Percentiles rank a stretch among this genome's conserved stretches.
phyloP scores from a whole-genome alignment of 164 flowering plant genomes.

The Chloranthus sessilifolius region DNA sequence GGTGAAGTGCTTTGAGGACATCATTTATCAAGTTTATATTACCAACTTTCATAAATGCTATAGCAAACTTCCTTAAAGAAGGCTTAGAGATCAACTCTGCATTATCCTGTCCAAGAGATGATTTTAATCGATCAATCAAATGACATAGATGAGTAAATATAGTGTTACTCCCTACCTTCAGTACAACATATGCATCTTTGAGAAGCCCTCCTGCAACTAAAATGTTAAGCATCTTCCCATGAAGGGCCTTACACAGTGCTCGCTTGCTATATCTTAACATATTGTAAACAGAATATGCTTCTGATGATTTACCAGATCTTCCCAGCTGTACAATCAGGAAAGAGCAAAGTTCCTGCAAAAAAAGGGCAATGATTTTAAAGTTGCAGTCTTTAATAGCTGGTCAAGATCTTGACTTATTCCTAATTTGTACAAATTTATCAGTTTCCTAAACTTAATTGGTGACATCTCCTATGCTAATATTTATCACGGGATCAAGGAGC shows the following conservation, averaged over 20 bases:
- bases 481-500: no score
- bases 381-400: no score
- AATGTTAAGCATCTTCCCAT: constrained; percentile 70
- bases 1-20: constrained; percentile 63
- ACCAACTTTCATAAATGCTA: constrained; percentile 56
- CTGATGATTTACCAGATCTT: constrained; percentile 51
- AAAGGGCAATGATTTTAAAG: constrained; percentile 2
- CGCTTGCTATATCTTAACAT: constrained; percentile 72
- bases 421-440: no score
- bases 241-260: constrained; percentile 60
- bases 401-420: no score
- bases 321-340: constrained; percentile 68
- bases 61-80: constrained; percentile 60
- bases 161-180: no score
- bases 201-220: constrained; percentile 66
- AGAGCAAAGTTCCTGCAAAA: constrained; percentile 61
- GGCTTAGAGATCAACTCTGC: constrained; percentile 37
- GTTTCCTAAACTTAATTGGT: no score
- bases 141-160: background rate
- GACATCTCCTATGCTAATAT: no score
- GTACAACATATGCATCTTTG: constrained; percentile 80
- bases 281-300: constrained; percentile 83
- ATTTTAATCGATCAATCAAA: background rate
- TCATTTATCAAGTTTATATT: constrained; percentile 80
- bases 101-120: constrained; percentile 49